phyloP scores from a whole-genome alignment of 106 monocot genomes.

The Allium fistulosum region DNA sequence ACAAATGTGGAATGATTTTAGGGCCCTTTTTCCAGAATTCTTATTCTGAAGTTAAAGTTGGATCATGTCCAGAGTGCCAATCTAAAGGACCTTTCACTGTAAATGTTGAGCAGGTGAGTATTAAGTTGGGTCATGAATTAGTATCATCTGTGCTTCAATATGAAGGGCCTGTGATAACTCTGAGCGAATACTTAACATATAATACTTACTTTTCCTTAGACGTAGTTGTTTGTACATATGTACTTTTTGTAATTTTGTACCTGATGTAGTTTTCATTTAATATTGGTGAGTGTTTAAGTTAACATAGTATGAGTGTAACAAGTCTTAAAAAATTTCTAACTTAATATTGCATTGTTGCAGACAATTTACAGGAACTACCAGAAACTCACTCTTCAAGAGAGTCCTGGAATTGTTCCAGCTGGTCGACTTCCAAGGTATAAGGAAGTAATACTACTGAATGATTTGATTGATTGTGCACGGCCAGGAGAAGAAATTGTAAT shows the following conservation, averaged over 20 bases:
- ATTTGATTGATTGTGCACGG: slow-evolving; percentile 97
- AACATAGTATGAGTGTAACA: neutral
- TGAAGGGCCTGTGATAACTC: too few species aligned
- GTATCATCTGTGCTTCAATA: too few species aligned
- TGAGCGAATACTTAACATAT: too few species aligned
- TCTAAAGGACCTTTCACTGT: slow-evolving; percentile 97
- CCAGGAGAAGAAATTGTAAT: slow-evolving; percentile 99
- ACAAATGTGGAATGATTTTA: slow-evolving; percentile 82
- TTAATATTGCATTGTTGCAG: slow-evolving; percentile 22
- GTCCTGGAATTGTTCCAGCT: slow-evolving; percentile 98
- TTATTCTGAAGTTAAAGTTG: slow-evolving; percentile 97
- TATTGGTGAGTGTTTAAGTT: neutral
- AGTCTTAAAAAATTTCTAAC: neutral
- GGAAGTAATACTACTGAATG: slow-evolving; percentile 99
- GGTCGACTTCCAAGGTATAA: slow-evolving; percentile 97
- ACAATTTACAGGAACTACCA: slow-evolving; percentile 99
- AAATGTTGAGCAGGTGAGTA: slow-evolving; percentile 83
- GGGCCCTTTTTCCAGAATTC: slow-evolving; percentile 98
- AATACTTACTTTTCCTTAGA: too few species aligned
- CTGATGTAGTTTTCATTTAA: neutral
- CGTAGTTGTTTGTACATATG: too few species aligned
- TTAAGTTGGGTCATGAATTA: neutral
- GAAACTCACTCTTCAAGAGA: slow-evolving; percentile 98
- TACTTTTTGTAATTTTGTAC: too few species aligned
- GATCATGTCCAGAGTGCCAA: slow-evolving; percentile 97